A percentile compares a stretch with the other conserved stretches of the same genome.
phyloP scores from a whole-genome alignment of 2,329 filamentous ascomycete genomes.

The Exophiala phaeomuriformis region DNA sequence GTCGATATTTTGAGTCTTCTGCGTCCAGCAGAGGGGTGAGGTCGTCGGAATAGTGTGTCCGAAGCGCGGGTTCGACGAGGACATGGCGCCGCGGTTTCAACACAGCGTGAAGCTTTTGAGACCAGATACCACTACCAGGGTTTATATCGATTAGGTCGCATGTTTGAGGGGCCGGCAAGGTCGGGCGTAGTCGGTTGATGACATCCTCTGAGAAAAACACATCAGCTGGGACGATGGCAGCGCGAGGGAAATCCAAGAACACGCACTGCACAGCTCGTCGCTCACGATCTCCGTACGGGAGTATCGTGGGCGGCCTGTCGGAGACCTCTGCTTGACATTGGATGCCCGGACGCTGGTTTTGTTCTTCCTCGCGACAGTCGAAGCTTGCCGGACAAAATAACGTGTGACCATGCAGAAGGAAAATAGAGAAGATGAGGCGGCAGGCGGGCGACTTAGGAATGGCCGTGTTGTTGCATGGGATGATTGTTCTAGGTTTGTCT shows the following conservation, averaged over 20 bases:
- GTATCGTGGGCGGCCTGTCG: neutral
- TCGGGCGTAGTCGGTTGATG: constrained; percentile 60
- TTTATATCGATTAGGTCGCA: constrained; percentile 85
- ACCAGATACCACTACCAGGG: constrained; percentile 73
- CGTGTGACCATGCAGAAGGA: constrained; percentile 15
- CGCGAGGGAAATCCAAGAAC: neutral
- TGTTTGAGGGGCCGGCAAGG: constrained; percentile 61
- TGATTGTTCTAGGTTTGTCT: no score
- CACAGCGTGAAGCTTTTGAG: constrained; percentile 63
- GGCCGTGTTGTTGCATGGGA: no score
- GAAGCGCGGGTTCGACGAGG: constrained; percentile 64
- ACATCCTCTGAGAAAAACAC: constrained; percentile 52
- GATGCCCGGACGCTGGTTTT: neutral
- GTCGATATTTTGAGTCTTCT: constrained; percentile 36
- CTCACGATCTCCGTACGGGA: constrained; percentile 8
- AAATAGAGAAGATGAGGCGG: neutral
- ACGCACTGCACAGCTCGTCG: constrained; percentile 15
- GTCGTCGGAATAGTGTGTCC: constrained; percentile 50
- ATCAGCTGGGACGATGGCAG: constrained; percentile 6
- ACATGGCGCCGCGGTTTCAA: constrained; percentile 76
- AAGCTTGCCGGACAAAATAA: constrained; percentile 9
- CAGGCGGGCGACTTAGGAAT: neutral
- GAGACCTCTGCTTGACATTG: neutral
- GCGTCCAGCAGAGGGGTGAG: constrained; percentile 52
- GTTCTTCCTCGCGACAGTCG: constrained; percentile 9